Evolutionary conservation across 2,329 filamentous ascomycete species (phyloP).

Genomic region (Colletotrichum graminicola): DNA sequence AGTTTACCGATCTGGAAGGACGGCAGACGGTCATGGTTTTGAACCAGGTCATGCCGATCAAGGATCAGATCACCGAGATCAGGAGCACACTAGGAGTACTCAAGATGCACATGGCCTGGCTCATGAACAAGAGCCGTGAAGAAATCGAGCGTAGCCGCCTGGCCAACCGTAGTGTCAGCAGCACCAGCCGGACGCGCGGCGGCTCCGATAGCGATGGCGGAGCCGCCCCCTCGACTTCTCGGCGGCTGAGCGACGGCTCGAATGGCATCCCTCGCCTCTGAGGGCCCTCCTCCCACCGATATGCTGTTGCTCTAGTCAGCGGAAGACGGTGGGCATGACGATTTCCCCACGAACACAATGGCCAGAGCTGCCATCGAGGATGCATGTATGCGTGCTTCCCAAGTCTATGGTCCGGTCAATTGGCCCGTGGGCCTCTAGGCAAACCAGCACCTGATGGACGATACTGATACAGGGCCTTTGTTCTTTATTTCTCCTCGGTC

Average conservation of each 20-base stretch:
- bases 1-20: conserved; percentile 69
- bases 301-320: not conserved
- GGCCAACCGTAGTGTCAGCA: conserved; percentile 41
- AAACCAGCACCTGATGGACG: not conserved
- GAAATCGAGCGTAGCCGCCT: conserved; percentile 54
- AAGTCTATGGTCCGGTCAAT: not conserved
- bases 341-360: not conserved
- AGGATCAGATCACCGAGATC: conserved; percentile 72
- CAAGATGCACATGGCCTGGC: conserved; percentile 70
- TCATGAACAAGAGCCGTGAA: conserved; percentile 65
- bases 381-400: not conserved
- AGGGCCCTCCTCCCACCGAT: conserved; percentile 1
- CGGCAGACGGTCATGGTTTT: conserved; percentile 72
- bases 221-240: conserved; percentile 39
- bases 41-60: conserved; percentile 71
- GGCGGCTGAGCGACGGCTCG: conserved; percentile 48
- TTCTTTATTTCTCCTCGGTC: not conserved
- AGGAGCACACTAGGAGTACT: conserved; percentile 69
- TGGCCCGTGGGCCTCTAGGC: too few relatives aligned
- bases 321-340: not conserved
- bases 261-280: conserved; percentile 54
- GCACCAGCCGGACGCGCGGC: conserved; percentile 45
- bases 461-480: not conserved
- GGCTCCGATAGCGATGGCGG: conserved; percentile 46
- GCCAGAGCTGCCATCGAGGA: not conserved